These are phyloP conservation scores for Tylopilus sp. DNA, from an alignment of 1,284 basidiomycete genomes.

Conservation along the genomic window DNA sequence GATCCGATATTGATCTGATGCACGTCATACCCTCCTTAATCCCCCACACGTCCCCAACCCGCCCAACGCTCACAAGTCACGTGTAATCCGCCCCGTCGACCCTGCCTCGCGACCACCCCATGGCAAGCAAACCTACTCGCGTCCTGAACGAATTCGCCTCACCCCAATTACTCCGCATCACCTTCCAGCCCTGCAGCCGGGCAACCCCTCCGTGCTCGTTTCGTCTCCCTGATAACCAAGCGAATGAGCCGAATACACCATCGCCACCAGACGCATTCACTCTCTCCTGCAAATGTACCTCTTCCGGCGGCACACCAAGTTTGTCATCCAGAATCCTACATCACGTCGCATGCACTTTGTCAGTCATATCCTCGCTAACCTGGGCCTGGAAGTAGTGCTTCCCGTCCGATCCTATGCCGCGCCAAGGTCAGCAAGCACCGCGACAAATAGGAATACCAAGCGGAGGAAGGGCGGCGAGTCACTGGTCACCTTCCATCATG, in stretches of 20 bases:
- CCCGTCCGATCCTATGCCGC: conserved; percentile 50
- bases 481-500: conserved; percentile 78
- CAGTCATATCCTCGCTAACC: conserved; percentile 37
- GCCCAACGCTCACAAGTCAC: background rate
- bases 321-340: conserved; percentile 71
- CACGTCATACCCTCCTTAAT: conserved; percentile 33
- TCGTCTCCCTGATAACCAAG: conserved; percentile 48
- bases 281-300: conserved; percentile 63
- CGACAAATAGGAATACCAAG: conserved; percentile 13
- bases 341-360: conserved; percentile 3
- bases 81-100: background rate
- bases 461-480: conserved; percentile 5
- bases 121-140: no score
- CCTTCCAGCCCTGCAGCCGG: conserved; percentile 56
- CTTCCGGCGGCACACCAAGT: conserved; percentile 64
- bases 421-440: conserved; percentile 18
- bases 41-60: conserved; percentile 14
- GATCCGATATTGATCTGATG: conserved; percentile 36
- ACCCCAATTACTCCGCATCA: conserved; percentile 71
- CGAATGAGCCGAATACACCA: background rate
- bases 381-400: conserved; percentile 69
- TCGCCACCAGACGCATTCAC: conserved; percentile 40
- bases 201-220: conserved; percentile 68
- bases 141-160: conserved; percentile 45
- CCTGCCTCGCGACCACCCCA: background rate